Evolutionary conservation across 129 eudicot genomes (phyloP).

Genomic region (Helianthus tuberosus): DNA sequence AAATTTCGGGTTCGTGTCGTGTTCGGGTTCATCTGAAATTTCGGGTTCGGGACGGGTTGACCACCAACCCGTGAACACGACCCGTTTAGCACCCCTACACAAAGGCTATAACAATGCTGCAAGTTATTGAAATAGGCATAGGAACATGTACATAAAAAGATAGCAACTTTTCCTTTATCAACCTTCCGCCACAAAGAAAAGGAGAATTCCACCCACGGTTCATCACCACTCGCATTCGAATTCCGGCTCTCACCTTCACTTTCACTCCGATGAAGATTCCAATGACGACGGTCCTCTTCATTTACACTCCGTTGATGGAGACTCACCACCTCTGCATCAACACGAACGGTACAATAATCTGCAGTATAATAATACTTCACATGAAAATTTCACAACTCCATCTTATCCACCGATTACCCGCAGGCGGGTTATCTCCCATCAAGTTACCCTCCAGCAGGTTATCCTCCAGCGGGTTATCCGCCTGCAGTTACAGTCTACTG

Average conservation of each 20-base stretch:
- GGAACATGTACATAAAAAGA: too few relatives aligned
- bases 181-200: slow-evolving; percentile 55
- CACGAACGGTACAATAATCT: slow-evolving; percentile 35
- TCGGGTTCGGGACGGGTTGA: too few relatives aligned
- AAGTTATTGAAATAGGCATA: too few relatives aligned
- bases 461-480: slow-evolving; percentile 23
- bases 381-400: slow-evolving; percentile 29
- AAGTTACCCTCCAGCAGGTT: neutral
- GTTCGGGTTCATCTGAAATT: too few relatives aligned
- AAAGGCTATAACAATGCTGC: too few relatives aligned
- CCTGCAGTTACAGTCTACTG: neutral
- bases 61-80: too few relatives aligned
- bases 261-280: slow-evolving; percentile 49
- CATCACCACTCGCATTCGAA: slow-evolving; percentile 49
- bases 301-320: slow-evolving; percentile 41
- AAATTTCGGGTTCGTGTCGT: too few relatives aligned
- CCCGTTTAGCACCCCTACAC: too few relatives aligned
- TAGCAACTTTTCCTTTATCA: neutral
- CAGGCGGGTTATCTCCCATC: too few relatives aligned
- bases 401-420: slow-evolving; percentile 28
- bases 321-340: slow-evolving; percentile 32
- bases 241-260: slow-evolving; percentile 81
- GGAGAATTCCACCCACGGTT: slow-evolving; percentile 29
- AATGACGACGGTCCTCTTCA: slow-evolving; percentile 50
- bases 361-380: slow-evolving; percentile 23